These are phyloP conservation scores for Penicillium sp. DNA, from an alignment of 2,329 filamentous ascomycete species.

Conservation along the genomic window DNA sequence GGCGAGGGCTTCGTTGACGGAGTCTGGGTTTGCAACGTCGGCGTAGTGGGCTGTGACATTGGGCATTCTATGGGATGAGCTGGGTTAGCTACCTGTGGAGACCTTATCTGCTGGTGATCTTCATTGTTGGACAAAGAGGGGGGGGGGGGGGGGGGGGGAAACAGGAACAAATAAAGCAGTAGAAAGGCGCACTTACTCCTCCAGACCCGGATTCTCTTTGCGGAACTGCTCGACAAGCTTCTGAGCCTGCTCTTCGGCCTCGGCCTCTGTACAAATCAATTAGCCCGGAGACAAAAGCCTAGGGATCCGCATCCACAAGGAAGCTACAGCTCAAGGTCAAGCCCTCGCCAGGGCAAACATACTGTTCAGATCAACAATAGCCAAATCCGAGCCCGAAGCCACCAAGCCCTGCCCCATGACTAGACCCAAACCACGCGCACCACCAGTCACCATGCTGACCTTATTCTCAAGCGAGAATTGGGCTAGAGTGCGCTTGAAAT, in stretches of 20 bases:
- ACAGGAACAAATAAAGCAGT: not conserved
- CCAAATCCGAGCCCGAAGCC: constrained; percentile 83
- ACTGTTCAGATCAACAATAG: constrained; percentile 95
- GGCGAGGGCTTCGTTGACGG: constrained; percentile 74
- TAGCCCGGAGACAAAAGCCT: not conserved
- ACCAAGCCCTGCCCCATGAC: constrained; percentile 94
- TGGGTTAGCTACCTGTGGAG: constrained; percentile 1
- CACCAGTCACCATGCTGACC: constrained; percentile 86
- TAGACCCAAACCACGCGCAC: constrained; percentile 84
- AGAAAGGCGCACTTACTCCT: constrained; percentile 57
- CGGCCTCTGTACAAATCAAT: constrained; percentile 67
- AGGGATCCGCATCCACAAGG: not conserved
- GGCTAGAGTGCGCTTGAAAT: constrained; percentile 83
- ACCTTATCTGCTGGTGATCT: not conserved
- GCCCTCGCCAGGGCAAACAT: constrained; percentile 43
- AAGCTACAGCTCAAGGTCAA: not conserved
- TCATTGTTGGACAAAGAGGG: not conserved
- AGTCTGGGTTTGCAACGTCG: constrained; percentile 81
- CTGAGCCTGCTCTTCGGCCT: constrained; percentile 77
- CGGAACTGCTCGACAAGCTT: constrained; percentile 77
- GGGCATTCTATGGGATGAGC: constrained; percentile 62
- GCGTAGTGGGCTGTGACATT: constrained; percentile 88
- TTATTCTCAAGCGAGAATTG: constrained; percentile 85
- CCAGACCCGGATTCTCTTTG: constrained; percentile 77
- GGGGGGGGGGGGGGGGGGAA: too few relatives aligned